Evolutionary conservation across 2,329 filamentous ascomycete species (phyloP), one percentile per base, ranked within the genome.

Genomic region (Ceratocystis destructans): DNA sequence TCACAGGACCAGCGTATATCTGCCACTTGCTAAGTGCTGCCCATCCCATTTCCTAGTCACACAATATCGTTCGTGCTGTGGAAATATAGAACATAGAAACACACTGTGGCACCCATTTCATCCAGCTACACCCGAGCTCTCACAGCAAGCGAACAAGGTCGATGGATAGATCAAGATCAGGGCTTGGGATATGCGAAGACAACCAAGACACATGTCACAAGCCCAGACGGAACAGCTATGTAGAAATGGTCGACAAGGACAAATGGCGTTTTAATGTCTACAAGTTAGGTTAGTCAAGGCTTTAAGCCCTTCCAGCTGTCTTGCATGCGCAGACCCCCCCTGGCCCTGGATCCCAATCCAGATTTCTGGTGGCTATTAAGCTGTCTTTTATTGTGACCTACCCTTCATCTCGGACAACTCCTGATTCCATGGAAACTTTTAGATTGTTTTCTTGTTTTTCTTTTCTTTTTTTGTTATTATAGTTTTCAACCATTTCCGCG

Each of bases 401-500:
- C 55, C 55, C 25, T 59, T 59, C 55, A 59, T 59, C 55, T 59
- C 55, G 55, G 55, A 33, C 55, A 37, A 22, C 55, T 33, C 55
- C 48, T 41, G 22, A 53, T 28, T n/a, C 22, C 25, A 28, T 28
- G 48, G 48, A 15, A 53, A 28, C 48, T 53, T 37, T 37, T 22
- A n/a, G 31, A 17, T 33, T 59, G 17, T 28, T 37, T 41, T 59
- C 15, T 59, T 20, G 5, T 8, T 59, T 59, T 28, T 37, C 10
- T 37, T 37, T 37, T 28, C 28, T 37, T 2, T 37, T 37, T 37
- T 37, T 37, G 1, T 22, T 22, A 22, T 22, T 41, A 4, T 41
- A 41, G 37, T 0, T 41, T 41, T 12, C 37, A 15, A 4, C 37
- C 37, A 41, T 15, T 15, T 4, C 37, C 37, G 37, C 37, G 48